Evolutionary conservation across 2,329 filamentous ascomycete species (phyloP).

Genomic region (Fusarium sp.): DNA sequence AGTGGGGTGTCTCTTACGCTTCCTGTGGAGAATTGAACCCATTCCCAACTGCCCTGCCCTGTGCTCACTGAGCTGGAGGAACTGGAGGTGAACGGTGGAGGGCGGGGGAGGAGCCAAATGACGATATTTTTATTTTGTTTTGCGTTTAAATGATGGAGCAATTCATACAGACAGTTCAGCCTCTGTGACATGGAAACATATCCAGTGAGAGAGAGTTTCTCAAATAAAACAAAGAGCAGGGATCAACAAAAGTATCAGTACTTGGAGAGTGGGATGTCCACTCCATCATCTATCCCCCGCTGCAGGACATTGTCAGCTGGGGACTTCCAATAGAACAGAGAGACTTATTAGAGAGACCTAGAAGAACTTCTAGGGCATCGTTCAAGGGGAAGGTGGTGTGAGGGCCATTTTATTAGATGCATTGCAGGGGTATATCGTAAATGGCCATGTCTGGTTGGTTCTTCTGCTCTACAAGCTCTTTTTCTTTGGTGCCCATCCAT

Average conservation of each 20-base stretch:
- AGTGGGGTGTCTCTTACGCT: constrained; percentile 26
- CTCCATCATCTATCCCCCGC: constrained; percentile 9
- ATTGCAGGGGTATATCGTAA: constrained; percentile 17
- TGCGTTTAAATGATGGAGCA: background rate
- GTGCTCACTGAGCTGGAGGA: constrained; percentile 10
- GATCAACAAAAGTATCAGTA: constrained; percentile 25
- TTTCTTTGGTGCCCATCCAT: constrained; percentile 2
- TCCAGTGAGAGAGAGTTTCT: background rate
- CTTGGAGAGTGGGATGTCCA: constrained; percentile 18
- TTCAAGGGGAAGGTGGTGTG: constrained; percentile 18
- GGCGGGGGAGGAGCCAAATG: constrained; percentile 18
- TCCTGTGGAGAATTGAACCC: constrained; percentile 18
- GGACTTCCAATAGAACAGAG: background rate
- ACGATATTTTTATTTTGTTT: background rate
- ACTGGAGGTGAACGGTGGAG: background rate
- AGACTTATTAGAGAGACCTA: constrained; percentile 9
- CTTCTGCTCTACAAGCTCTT: constrained; percentile 1
- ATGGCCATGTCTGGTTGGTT: constrained; percentile 25
- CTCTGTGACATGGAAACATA: background rate
- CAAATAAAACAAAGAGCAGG: constrained; percentile 4
- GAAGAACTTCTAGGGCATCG: background rate
- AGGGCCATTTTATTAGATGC: constrained; percentile 7
- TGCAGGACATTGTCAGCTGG: constrained; percentile 43
- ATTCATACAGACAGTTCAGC: background rate
- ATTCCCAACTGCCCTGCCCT: constrained; percentile 6